Evolutionary conservation across 1,139 yeast genomes (phyloP), one percentile per base, ranked within the genome.

Genomic region (Nakaseomyces uthaithaninus): DNA sequence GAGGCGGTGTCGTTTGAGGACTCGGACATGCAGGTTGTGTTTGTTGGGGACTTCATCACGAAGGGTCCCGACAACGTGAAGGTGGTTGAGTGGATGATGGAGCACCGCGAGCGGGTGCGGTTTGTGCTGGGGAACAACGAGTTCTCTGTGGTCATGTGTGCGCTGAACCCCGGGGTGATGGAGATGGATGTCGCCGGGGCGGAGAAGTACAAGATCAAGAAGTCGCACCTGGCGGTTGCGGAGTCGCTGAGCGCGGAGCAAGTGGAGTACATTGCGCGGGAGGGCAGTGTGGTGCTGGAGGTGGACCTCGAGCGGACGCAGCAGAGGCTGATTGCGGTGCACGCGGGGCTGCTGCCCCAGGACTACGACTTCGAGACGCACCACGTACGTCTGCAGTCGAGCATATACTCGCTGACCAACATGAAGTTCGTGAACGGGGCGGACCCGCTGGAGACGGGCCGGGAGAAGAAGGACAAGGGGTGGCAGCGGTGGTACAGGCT

Each of bases 91-190:
- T 80, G 64, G 51, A 78, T 85, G 33, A 71, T 78, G 36, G 64
- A 71, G n/a, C 62, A 77, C 47, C 55, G 60, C 22, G 46, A 60
- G 15, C 63, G 72, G 3, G 71, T 83, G 14, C 76, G 75, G 38
- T 87, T 95, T 59, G 76, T 89, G 3, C 64, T 93, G 47, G 97
- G 97, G 0, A 89, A 89, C 64, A 95, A 89, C 30, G 37, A 35
- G 22, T 33, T 24, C 14, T 30, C 33, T 4, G 33, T 30, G 22
- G 2, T 30, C n/a, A 30, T 30, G 33, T 17, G 33, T 17, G 33
- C 33, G 5, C 33, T 30, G 2, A 18, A 30, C 33, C 22, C 23
- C 8, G 17, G 16, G 4, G n/a, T 27, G 2, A 8, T 27, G 31
- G 8, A 5, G 17, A 19, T 14, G 31, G 16, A 27, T 4, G 14